Base-by-base conservation (phyloP, 306 rosid genomes). In the Leucaena leucocephala region DNA sequence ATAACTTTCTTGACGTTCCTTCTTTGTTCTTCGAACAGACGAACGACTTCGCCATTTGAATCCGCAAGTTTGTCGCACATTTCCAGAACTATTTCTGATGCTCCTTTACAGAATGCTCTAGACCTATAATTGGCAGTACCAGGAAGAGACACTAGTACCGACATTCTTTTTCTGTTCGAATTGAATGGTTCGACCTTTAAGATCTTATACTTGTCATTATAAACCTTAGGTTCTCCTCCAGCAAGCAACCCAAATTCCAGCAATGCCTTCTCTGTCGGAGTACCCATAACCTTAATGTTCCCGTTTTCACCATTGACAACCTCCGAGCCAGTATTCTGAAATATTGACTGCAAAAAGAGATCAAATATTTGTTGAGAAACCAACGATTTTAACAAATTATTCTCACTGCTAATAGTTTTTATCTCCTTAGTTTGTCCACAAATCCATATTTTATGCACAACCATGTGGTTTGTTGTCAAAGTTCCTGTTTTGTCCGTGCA, bases 401-500 rank as follows among this genome's bases (percentile, higher is more conserved):
- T 80, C 42, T 84, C 85, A 8, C 50, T 5, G 2, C 55, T 68
- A 40, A 50, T 21, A 3, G 39, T 68, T 57, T 70, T 78, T n/a
- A 86, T 75, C 11, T 49, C 68, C 83, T 82, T 84, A 5, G 84
- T 85, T 82, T 90, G 81, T 34, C 84, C 84, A 14, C 94, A 82
- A 10, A 93, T 81, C 97, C 99, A 93, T 66, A 90, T 77, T 70
- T 85, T 91, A 34, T 85, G 86, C 1, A 93, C 99, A 36, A 87
- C 93, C 98, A 93, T 95, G 69, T 95, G 97, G 82, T 95, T 93
- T 66, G 96, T 95, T 2, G 98, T 93, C 84, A 95, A 84, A 16
- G 99, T 95, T 19, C 98, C 98, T 0, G 96, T 92, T 82, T 95
- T 95, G 62, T 95, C 98, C 0, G 97, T 92, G 83, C 98, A 95